A percentile compares a stretch with the other conserved stretches of the same genome.
Evolutionary conservation across 23 red algal genomes (phyloP).

Genomic region (Gracilaria vermiculophylla): DNA sequence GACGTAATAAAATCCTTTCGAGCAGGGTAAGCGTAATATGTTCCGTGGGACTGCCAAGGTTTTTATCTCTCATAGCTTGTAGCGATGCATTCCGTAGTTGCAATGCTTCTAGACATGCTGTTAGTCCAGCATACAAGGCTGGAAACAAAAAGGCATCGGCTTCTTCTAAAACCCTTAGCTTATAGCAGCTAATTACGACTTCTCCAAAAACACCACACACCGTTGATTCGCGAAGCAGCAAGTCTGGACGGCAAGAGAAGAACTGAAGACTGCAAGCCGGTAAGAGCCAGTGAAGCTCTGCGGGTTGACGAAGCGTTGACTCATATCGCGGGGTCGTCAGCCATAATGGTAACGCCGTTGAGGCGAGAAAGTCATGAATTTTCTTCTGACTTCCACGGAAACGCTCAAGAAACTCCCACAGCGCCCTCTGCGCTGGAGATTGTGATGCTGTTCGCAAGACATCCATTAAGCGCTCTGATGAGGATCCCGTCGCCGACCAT

Average conservation of each 20-base stretch:
- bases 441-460: slow-evolving; percentile 18
- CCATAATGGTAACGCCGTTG: slow-evolving; percentile 43
- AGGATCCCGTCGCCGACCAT: slow-evolving; percentile 7
- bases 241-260: slow-evolving; percentile 28
- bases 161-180: slow-evolving; percentile 2
- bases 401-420: slow-evolving; percentile 35
- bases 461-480: slow-evolving; percentile 29
- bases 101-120: slow-evolving; percentile 37
- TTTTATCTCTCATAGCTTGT: neutral
- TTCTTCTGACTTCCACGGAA: slow-evolving; percentile 20
- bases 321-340: slow-evolving; percentile 20
- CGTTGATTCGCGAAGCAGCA: slow-evolving; percentile 27
- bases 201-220: slow-evolving; percentile 36
- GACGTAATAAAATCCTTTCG: slow-evolving; percentile 43
- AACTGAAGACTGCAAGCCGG: slow-evolving; percentile 45
- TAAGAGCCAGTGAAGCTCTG: slow-evolving; percentile 53
- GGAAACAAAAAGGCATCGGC: slow-evolving; percentile 52
- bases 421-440: neutral
- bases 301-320: neutral
- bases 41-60: neutral
- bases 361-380: slow-evolving; percentile 43
- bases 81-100: slow-evolving; percentile 26
- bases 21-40: neutral
- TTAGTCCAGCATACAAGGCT: slow-evolving; percentile 27
- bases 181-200: slow-evolving; percentile 16